Evolutionary conservation across 208 protist genomes (phyloP).

Genomic region (Leishmania braziliensis): DNA sequence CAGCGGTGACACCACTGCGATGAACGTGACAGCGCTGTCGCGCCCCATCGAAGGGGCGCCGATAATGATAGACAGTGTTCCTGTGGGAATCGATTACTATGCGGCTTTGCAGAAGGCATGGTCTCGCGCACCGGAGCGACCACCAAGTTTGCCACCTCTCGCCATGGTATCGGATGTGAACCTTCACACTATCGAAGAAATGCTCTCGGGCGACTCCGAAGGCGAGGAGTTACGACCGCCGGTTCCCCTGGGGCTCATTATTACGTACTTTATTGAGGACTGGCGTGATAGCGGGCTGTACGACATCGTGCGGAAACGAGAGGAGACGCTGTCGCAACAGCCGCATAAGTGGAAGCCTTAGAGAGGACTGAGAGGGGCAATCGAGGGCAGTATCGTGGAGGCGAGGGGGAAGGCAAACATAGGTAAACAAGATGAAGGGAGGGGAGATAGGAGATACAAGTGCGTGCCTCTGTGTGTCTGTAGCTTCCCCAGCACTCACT

Average conservation of each 20-base stretch:
- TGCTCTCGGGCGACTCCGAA: conserved; percentile 26
- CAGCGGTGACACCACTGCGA: neutral
- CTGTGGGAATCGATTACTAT: conserved; percentile 34
- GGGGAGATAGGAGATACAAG: neutral
- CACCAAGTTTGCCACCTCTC: conserved; percentile 25
- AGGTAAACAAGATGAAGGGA: neutral
- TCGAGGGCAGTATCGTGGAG: neutral
- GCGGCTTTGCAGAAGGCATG: conserved; percentile 32
- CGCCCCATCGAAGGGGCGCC: neutral
- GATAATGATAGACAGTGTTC: neutral
- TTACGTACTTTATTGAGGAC: conserved; percentile 61
- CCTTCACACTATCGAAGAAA: conserved; percentile 28
- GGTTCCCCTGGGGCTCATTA: conserved; percentile 67
- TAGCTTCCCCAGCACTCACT: neutral
- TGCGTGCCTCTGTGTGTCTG: neutral
- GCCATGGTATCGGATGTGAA: conserved; percentile 31
- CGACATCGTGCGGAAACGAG: conserved; percentile 37
- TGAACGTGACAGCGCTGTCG: neutral
- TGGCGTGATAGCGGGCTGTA: conserved; percentile 75
- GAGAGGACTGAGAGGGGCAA: neutral
- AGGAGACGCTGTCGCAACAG: conserved; percentile 15
- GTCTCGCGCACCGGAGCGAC: conserved; percentile 25
- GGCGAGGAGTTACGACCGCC: conserved; percentile 48
- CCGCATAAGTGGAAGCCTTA: neutral
- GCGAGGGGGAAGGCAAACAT: neutral